Base-by-base conservation (phyloP, 768 basidiomycete genomes). In the Mycena haematopus region DNA sequence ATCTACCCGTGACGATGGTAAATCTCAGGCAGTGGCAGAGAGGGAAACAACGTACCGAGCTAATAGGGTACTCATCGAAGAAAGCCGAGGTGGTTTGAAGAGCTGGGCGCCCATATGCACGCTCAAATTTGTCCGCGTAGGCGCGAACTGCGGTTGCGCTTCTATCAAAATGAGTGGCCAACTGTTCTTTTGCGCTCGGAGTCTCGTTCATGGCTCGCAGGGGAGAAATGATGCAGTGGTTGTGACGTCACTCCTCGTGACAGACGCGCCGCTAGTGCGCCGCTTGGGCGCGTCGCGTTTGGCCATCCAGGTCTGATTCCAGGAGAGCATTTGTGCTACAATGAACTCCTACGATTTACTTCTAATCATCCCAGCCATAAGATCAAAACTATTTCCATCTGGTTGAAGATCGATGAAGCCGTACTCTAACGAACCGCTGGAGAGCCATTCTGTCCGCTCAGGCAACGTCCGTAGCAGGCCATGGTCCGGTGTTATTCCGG, bases 361-460 rank as follows among this genome's bases (percentile, higher is more conserved):
- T 65, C 80, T 90, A 68, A 96, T 96, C 74, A 96, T 73, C 33
- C 94, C 93, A 36, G 87, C 84, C 91, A 97, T 91, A 66, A 98
- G 80, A 75, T 99, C 96, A 68, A 99, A 99, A 70, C 93, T 93
- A 73, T 99, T 99, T 52, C 95, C 94, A 70, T 98, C 95, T 2
- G 97, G 97, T 73, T 97, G 97, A 21, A 99, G 76, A 75, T 99
- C 95, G 55, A 98, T 89, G 71, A 84, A 96, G 25, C 78, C 80
- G 62, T 74, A 59, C 58, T 77, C 69, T 42, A 55, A 54, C n/a
- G 65, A 62, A 14, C 44, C 47, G 24, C 53, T 71, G 67, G 66
- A 45, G 27, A 62, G 52, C 73, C 71, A 74, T 22, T 76, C 72
- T 63, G 71, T 73, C 29, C 79, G 76, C 68, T 90, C 87, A 2